Evolutionary conservation across 768 basidiomycete genomes (phyloP), one percentile per base, ranked within the genome.

Genomic region (Tubosaeta sp.): DNA sequence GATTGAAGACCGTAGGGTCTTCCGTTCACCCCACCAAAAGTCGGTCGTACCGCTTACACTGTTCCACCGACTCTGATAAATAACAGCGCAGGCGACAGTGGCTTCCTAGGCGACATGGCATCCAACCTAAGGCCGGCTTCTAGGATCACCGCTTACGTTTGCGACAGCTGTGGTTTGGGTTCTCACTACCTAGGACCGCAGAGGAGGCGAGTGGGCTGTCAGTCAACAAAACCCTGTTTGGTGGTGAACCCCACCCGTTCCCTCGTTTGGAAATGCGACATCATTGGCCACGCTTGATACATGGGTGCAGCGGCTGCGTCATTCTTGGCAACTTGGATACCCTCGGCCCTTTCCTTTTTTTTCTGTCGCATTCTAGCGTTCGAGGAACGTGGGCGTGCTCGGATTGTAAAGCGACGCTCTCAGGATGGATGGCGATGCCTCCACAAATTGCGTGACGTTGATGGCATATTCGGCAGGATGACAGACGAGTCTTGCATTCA

Each of bases 211-310:
- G 27, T 14, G 27, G 25, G 19, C 25, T 46, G 58, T 31, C 58
- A 57, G n/a, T 56, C 59, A 8, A 50, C 52, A 46, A 58, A n/a
- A 57, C 43, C 59, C 65, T 3, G 63, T 50, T 4, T 43, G 54
- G 38, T 52, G 46, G 53, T 51, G 59, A 14, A 66, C 61, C 6
- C 46, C 21, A n/a, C n/a, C n/a, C n/a, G n/a, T n/a, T 16, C 25
- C 24, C 40, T 16, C 14, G 40, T 41, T 29, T 29, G 10, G 41
- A 53, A 22, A 21, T 9, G 16, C 13, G 31, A 44, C 11, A 14
- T 32, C 18, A 8, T 34, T 13, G 13, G 10, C 32, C 32, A 34
- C 27, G 13, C 27, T 19, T 25, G 16, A 19, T 30, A 12, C 2
- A 40, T 14, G 12, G 8, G 39, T 24, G 13, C 13, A 40, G 19